phyloP scores from a whole-genome alignment of 2,329 filamentous ascomycete genomes.

The Fusarium musae region DNA sequence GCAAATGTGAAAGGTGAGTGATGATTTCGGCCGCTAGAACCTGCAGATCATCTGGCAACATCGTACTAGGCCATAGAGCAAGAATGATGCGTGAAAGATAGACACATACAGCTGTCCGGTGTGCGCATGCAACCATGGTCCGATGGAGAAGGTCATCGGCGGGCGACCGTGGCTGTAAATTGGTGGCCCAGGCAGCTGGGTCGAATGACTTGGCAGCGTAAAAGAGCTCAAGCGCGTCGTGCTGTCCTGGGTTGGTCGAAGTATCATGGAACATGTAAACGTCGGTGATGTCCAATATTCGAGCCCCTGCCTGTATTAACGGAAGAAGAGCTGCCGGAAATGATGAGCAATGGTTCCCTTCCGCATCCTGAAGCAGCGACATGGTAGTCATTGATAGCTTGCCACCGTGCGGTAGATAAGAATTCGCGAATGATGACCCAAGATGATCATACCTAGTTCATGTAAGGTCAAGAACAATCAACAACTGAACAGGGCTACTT shows the following conservation, averaged over 20 bases:
- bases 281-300: not conserved
- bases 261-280: fast-evolving
- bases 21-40: not conserved
- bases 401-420: fast-evolving
- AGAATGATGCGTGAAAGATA: not conserved
- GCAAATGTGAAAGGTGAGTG: not conserved
- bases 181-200: not conserved
- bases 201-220: not conserved
- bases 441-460: not conserved
- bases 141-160: not conserved
- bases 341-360: not conserved
- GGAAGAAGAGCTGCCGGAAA: not conserved
- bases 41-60: not conserved
- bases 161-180: not conserved
- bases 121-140: not conserved
- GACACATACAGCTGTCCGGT: not conserved
- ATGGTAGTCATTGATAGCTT: not conserved
- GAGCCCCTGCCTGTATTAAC: not conserved
- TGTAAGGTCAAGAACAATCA: fast-evolving
- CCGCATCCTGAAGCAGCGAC: not conserved
- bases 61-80: not conserved
- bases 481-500: fast-evolving
- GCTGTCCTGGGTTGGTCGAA: fast-evolving
- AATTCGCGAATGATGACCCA: not conserved
- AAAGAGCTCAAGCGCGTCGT: not conserved